Evolutionary conservation across 2,329 filamentous ascomycete species (phyloP), one percentile per base, ranked within the genome.

Genomic region (Sclerotinia sclerotiorum): DNA sequence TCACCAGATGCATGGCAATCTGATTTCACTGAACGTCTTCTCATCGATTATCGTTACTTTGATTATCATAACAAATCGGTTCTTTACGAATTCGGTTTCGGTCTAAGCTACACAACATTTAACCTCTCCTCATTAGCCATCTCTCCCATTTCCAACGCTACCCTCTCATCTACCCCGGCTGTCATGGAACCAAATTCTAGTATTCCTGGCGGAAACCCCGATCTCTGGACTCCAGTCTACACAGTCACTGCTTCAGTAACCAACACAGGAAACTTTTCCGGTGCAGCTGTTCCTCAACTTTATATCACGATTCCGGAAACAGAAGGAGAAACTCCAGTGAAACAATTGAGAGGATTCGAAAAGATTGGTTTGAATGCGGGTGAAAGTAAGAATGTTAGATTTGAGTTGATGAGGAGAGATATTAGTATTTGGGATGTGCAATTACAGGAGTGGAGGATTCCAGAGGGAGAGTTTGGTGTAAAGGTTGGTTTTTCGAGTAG

Each of bases 371-470:
- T 97, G 70, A 82, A 85, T 0, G 84, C 91, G 0, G 91, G 91
- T n/a, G 79, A 87, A 80, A 87, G 84, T 65, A 83, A 81, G 3
- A 84, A 82, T 2, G 95, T 94, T 81, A 82, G 78, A 0, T 88
- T 87, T 0, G 84, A 87, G 13, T 79, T 97, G 68, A 94, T 88
- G 21, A 85, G 93, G 52, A 87, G 92, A 67, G 94, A 97, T 76
- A 74, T 97, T 67, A 92, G 89, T 77, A 94, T 92, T 81, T 97
- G 94, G 94, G 91, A 97, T 73, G 81, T 85, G 0, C 83, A 74
- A 2, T 78, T 80, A 24, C 93, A 97, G 83, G 88, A 97, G 81
- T 97, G 94, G 93, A 85, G 92, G 61, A 51, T 76, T 29, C 69
- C 65, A 0, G 52, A 56, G 8, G 70, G 69, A 2, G 65, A 68